These are phyloP conservation scores for Tolypocladium paradoxum DNA, from an alignment of 2,329 filamentous ascomycete species.

Conservation along the genomic window DNA sequence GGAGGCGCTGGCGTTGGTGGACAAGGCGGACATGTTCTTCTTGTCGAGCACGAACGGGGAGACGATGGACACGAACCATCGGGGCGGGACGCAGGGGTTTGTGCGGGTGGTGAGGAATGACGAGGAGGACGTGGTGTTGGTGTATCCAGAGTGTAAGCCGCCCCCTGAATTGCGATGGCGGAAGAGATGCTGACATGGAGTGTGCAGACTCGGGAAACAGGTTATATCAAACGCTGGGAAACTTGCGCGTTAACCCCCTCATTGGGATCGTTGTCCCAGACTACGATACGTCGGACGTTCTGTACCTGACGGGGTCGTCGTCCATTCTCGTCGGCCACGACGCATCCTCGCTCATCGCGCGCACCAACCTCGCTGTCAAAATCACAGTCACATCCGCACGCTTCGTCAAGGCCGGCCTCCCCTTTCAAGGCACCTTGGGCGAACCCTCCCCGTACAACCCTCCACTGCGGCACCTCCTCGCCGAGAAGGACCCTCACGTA, in stretches of 20 bases:
- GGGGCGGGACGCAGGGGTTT: slow-evolving; percentile 67
- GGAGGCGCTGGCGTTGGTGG: slow-evolving; percentile 48
- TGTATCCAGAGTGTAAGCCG: slow-evolving; percentile 63
- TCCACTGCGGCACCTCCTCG: slow-evolving; percentile 50
- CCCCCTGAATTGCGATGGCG: background rate
- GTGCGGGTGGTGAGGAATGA: slow-evolving; percentile 54
- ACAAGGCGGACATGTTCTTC: slow-evolving; percentile 65
- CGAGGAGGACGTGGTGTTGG: slow-evolving; percentile 35
- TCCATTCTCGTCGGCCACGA: slow-evolving; percentile 54
- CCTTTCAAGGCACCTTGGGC: slow-evolving; percentile 51
- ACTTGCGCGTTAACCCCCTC: slow-evolving; percentile 54
- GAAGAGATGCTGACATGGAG: background rate
- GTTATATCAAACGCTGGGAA: slow-evolving; percentile 75
- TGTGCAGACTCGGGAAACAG: slow-evolving; percentile 60
- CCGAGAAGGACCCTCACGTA: slow-evolving; percentile 34
- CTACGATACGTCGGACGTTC: slow-evolving; percentile 58
- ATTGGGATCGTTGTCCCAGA: slow-evolving; percentile 65
- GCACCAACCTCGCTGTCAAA: slow-evolving; percentile 62
- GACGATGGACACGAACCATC: slow-evolving; percentile 77
- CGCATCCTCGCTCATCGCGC: slow-evolving; percentile 52
- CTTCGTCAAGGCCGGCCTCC: slow-evolving; percentile 53
- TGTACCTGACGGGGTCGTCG: slow-evolving; percentile 63
- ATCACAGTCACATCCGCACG: slow-evolving; percentile 50
- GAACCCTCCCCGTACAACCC: slow-evolving; percentile 73
- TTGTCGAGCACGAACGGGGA: slow-evolving; percentile 54